These are phyloP conservation scores for Penicillium hesseltinei DNA, from an alignment of 2,329 filamentous ascomycete genomes.

Conservation along the genomic window DNA sequence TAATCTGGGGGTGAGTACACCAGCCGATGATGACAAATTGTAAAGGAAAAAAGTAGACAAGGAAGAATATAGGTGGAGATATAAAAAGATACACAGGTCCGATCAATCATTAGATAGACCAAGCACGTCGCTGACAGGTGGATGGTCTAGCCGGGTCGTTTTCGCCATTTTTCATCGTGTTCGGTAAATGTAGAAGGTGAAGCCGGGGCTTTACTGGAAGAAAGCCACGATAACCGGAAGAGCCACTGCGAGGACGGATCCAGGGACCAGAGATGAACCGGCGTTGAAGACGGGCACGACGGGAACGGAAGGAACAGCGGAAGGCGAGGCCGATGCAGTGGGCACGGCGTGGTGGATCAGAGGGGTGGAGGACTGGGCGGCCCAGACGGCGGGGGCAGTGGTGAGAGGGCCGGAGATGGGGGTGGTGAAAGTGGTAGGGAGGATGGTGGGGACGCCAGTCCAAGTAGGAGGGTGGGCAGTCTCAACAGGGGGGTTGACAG, in stretches of 20 bases:
- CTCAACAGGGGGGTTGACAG: not conserved
- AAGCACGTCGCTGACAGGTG: not conserved
- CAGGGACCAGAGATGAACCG: conserved; percentile 18
- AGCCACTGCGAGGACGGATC: conserved; percentile 16
- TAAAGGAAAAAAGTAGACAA: conserved; percentile 1
- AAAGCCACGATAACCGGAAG: conserved; percentile 20
- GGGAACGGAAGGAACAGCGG: not conserved
- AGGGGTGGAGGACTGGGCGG: conserved; percentile 16
- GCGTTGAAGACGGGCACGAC: conserved; percentile 20
- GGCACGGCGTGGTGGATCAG: conserved; percentile 18
- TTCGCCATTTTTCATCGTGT: not conserved
- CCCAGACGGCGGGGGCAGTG: conserved; percentile 14
- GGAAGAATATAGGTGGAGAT: not conserved
- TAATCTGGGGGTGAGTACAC: conserved; percentile 7
- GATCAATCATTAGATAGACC: conserved; percentile 9
- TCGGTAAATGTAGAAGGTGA: not conserved
- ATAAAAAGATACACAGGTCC: not conserved
- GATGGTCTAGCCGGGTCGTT: not conserved
- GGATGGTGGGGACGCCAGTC: not conserved
- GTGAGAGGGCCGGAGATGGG: conserved; percentile 19
- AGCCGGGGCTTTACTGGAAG: conserved; percentile 12
- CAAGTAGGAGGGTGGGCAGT: not conserved
- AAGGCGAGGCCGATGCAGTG: conserved; percentile 7
- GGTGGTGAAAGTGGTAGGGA: conserved; percentile 21
- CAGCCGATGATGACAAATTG: not conserved